Percentiles rank a stretch among this genome's conserved stretches.
phyloP scores from a whole-genome alignment of 768 basidiomycete genomes.

The Butyriboletus loyo region DNA sequence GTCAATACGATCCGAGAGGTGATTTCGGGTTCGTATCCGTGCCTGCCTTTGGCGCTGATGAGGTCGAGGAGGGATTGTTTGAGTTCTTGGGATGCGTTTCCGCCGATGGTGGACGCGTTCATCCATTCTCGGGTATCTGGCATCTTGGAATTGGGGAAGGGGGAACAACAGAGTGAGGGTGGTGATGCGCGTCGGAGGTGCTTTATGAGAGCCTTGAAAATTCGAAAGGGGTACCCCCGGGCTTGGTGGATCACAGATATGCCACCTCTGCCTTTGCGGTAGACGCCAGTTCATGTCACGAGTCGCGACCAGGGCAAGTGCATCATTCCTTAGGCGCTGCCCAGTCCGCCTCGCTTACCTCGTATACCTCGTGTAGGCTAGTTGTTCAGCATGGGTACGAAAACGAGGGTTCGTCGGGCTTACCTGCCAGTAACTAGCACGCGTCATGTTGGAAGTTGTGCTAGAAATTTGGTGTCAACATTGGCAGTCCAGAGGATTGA shows the following conservation, averaged over 20 bases:
- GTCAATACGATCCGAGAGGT: slow-evolving; percentile 30
- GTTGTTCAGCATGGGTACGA: no score
- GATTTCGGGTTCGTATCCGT: slow-evolving; percentile 24
- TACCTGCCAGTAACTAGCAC: background rate
- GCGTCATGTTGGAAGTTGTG: background rate
- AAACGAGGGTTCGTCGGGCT: background rate
- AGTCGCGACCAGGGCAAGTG: no score
- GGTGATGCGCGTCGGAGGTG: background rate
- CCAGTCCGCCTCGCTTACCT: no score
- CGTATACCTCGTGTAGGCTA: no score
- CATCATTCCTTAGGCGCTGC: no score
- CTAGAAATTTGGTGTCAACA: background rate
- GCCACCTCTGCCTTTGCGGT: no score
- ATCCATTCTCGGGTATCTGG: slow-evolving; percentile 11
- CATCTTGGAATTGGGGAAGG: slow-evolving; percentile 2
- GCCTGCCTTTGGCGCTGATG: slow-evolving; percentile 10
- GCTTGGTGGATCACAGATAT: no score
- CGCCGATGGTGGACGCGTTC: slow-evolving; percentile 22
- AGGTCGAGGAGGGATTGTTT: slow-evolving; percentile 26
- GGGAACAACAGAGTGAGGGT: background rate
- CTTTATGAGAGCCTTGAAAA: no score
- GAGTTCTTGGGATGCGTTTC: slow-evolving; percentile 27
- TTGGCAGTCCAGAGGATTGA: no score
- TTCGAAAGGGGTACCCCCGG: no score
- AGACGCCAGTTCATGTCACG: no score